Evolutionary conservation across 2,329 filamentous ascomycete species (phyloP), one percentile per base, ranked within the genome.

Genomic region (Fusarium nanum): DNA sequence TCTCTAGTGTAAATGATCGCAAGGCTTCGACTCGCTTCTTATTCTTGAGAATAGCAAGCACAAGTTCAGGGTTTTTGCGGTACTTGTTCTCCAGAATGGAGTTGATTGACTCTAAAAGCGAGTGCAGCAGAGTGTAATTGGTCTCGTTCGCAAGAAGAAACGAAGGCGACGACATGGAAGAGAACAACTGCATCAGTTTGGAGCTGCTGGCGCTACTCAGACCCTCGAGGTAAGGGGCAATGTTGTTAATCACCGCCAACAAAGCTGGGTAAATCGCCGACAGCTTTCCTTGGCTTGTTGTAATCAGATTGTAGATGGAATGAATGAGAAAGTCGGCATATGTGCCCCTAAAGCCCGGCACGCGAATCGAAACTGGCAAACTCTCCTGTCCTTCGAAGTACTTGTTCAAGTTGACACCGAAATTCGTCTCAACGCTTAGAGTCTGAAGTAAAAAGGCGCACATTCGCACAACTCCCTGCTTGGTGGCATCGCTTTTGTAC

Each of bases 371-470:
- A 18, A 88, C 81, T 14, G 96, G 96, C 18, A 99, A 83, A 7
- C 92, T 94, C 56, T 98, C 94, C 78, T 98, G 95, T 2, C 90
- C 92, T 68, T 94, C 91, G 73, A 99, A 98, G 18, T 85, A 86
- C 80, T 93, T 94, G 81, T 98, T 98, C 53, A 99, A 85, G 74
- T 93, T 95, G 76, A 91, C 88, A 30, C 94, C 95, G 80, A 98
- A 98, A 68, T 92, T 94, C 59, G 91, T 88, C 80, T 98, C 96
- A 4, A 97, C 94, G 75, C 95, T 98, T 76, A 99, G 83, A 0
- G 96, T 98, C 80, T 99, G 96, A 42, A 99, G 83, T 45, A 98
- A 87, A 78, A 99, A 98, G n/a, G 97, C 91, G 80, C 96, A 98
- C 94, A 98, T 98, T 58, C 96, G 89, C 27, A 98, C 93, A 2